Conservation (phyloP, 306 rosid species). For the Benincasa hispida region DNA sequence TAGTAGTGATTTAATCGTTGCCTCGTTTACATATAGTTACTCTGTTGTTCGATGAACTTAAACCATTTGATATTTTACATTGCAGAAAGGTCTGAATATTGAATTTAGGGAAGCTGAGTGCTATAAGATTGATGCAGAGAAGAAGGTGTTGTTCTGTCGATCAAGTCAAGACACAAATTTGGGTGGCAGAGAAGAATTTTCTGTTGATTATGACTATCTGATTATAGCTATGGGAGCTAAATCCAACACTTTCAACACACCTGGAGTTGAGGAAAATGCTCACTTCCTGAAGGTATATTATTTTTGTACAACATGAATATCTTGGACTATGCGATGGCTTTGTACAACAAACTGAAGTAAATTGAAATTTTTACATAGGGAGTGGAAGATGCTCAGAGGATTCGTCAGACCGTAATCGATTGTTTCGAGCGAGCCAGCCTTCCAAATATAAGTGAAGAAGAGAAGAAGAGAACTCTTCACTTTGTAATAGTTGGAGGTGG, state of each 20-base stretch:
- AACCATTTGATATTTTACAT: not conserved
- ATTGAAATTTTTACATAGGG: slow-evolving; percentile 21
- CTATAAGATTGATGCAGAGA: slow-evolving; percentile 49
- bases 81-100: slow-evolving; percentile 42
- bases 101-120: slow-evolving; percentile 58
- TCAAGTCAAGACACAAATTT: slow-evolving; percentile 30
- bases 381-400: slow-evolving; percentile 81
- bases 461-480: slow-evolving; percentile 63
- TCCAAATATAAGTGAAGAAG: slow-evolving; percentile 55
- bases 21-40: too few species aligned
- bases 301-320: not conserved
- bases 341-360: not conserved
- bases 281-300: slow-evolving; percentile 64
- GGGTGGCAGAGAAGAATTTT: slow-evolving; percentile 48
- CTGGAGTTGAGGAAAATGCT: slow-evolving; percentile 67
- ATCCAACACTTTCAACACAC: slow-evolving; percentile 73
- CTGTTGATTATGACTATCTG: slow-evolving; percentile 56
- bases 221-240: slow-evolving; percentile 58
- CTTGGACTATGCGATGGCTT: not conserved
- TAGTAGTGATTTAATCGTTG: not conserved
- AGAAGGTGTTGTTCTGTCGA: slow-evolving; percentile 43
- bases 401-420: slow-evolving; percentile 49
- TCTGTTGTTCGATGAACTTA: not conserved
- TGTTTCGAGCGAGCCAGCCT: slow-evolving; percentile 77
- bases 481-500: slow-evolving; percentile 87